Percentiles rank a stretch among this genome's conserved stretches.
These are phyloP conservation scores for Collariella sp. DNA, from an alignment of 495 filamentous ascomycete species.

Conservation along the genomic window DNA sequence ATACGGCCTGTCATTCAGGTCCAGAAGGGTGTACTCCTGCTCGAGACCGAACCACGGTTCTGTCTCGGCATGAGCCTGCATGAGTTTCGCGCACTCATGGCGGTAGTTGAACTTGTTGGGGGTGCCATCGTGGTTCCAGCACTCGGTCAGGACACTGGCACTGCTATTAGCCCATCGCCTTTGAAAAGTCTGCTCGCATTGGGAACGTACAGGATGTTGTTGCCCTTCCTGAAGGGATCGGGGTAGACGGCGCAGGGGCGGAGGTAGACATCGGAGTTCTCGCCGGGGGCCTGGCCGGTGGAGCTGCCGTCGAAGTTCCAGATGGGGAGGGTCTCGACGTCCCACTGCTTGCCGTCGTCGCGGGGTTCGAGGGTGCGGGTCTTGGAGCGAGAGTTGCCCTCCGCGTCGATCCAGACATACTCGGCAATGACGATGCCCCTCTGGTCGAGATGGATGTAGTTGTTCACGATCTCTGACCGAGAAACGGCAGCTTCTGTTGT, in stretches of 20 bases:
- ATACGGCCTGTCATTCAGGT: conserved; percentile 76
- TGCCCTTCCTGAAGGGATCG: conserved; percentile 75
- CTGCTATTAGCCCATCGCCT: conserved; percentile 31
- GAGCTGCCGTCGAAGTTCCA: conserved; percentile 99
- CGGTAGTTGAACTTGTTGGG: conserved; percentile 99
- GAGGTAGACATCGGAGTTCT: conserved; percentile 98
- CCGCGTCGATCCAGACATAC: conserved; percentile 94
- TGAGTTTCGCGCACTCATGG: conserved; percentile 54
- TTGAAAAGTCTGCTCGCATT: conserved; percentile 39
- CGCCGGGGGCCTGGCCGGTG: conserved; percentile 85
- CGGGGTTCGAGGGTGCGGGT: conserved; percentile 71
- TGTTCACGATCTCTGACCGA: conserved; percentile 84
- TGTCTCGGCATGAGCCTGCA: conserved; percentile 76
- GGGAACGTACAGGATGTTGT: conserved; percentile 61
- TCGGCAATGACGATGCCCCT: conserved; percentile 69
- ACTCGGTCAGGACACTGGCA: conserved; percentile 74
- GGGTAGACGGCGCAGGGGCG: conserved; percentile 77
- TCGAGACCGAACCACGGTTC: conserved; percentile 97
- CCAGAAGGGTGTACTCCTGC: conserved; percentile 71
- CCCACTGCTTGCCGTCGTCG: conserved; percentile 37
- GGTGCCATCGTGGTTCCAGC: conserved; percentile 91
- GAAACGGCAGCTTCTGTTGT: not conserved
- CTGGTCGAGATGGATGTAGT: conserved; percentile 86
- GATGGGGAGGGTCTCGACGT: conserved; percentile 76
- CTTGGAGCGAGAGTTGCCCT: conserved; percentile 74